phyloP scores from a whole-genome alignment of 768 basidiomycete species.

The Imleria badia region DNA sequence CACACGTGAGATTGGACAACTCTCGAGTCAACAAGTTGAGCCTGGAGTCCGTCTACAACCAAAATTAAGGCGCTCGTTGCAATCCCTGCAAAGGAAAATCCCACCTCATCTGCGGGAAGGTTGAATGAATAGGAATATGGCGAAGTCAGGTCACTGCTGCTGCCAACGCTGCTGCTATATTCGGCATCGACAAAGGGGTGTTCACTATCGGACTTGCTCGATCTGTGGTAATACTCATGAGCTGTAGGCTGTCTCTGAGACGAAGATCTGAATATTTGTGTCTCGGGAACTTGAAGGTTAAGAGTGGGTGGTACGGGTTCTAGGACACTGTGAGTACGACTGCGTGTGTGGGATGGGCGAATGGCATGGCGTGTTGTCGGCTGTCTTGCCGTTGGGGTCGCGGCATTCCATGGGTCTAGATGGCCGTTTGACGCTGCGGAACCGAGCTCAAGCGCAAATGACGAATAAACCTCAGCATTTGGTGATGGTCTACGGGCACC shows the following conservation, averaged over 20 bases:
- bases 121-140: slow-evolving; percentile 36
- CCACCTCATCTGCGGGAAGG: slow-evolving; percentile 40
- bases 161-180: slow-evolving; percentile 5
- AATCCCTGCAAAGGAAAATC: slow-evolving; percentile 29
- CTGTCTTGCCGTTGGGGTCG: slow-evolving; percentile 27
- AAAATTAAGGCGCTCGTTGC: slow-evolving; percentile 5
- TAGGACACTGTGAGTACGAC: slow-evolving; percentile 41
- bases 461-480: slow-evolving; percentile 26
- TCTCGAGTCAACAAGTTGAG: slow-evolving; percentile 34
- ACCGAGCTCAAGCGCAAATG: slow-evolving; percentile 32
- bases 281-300: slow-evolving; percentile 46
- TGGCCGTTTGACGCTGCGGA: slow-evolving; percentile 20
- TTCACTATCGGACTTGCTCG: slow-evolving; percentile 41
- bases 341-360: slow-evolving; percentile 26
- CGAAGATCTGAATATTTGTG: slow-evolving; percentile 47
- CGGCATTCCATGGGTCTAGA: slow-evolving; percentile 36
- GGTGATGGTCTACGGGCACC: slow-evolving; percentile 35
- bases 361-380: slow-evolving; percentile 20
- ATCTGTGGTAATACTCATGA: slow-evolving; percentile 35
- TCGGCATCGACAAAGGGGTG: slow-evolving; percentile 15
- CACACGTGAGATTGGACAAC: slow-evolving; percentile 42
- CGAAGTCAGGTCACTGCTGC: slow-evolving; percentile 22
- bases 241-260: slow-evolving; percentile 35
- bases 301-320: slow-evolving; percentile 30
- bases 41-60: slow-evolving; percentile 24